Base-by-base conservation (phyloP, 352 stramenopile species). In the Phytophthora megakarya region DNA sequence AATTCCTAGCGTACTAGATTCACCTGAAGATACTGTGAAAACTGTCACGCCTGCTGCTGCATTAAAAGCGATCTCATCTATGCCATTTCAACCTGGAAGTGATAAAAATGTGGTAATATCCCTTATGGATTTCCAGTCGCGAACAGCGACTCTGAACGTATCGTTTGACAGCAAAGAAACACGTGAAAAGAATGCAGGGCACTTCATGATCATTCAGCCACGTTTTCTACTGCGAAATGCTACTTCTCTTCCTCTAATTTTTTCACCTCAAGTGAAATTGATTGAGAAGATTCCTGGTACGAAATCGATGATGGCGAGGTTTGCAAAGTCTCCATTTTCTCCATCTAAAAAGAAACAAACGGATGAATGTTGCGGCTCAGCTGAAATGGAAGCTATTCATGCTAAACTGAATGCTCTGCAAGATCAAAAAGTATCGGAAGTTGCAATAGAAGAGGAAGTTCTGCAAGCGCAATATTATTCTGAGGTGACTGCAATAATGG, bases 351-450 rank as follows among this genome's bases (percentile, higher is more conserved):
- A 72, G 25, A 91, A 90, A 53, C 61, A 76, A 40, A 40, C 50
- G 1, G 42, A 71, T 0, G 67, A 70, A 23, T 92, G 83, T 42
- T 91, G 81, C 33, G 76, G 75, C 0, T 88, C 81, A 8, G 54
- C 75, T 5, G 78, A 89, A 21, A 67, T 92, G 5, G 85, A 93
- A 46, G 75, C 78, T 50, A 89, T 93, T 38, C 85, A 93, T 44
- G 72, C 70, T 0, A 93, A 93, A 33, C 38, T 93, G 0, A 92
- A 92, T 47, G 62, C 75, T 1, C 67, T 90, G 0, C 40, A 72
- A 30, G 86, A 65, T 13, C 46, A 51, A 48, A 63, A 55, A 26
- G 54, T 72, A 2, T 66, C 73, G 40, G 59, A 72, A 22, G 61
- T 62, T 16, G 67, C 59, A 23, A 67, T 74, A 30, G 66, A 87